Percentiles rank a stretch among this genome's conserved stretches.
These are phyloP conservation scores for Theobroma cacao DNA, from an alignment of 345 rosid genomes.

Conservation along the genomic window DNA sequence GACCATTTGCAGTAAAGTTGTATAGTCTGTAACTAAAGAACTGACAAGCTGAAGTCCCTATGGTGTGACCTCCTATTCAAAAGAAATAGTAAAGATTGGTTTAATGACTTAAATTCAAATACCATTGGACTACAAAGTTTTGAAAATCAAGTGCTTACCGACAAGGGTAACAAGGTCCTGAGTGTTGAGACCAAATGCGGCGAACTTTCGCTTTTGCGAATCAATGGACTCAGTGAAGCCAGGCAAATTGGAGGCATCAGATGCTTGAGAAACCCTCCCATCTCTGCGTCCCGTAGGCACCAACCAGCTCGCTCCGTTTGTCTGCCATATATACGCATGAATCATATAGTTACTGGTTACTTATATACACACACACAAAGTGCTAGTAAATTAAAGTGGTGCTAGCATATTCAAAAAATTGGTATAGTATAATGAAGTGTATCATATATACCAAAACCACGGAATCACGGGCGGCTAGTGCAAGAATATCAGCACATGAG, in stretches of 20 bases:
- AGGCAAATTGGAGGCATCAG: slow-evolving; percentile 22
- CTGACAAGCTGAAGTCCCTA: slow-evolving; percentile 50
- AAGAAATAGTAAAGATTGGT: not conserved
- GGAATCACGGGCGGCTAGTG: slow-evolving; percentile 52
- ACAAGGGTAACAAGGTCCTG: slow-evolving; percentile 35
- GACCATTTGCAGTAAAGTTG: slow-evolving; percentile 24
- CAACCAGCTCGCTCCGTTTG: slow-evolving; percentile 26
- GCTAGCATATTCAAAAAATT: no score
- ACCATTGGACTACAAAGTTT: not conserved
- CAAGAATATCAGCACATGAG: slow-evolving; percentile 59
- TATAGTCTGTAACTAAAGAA: slow-evolving; percentile 36
- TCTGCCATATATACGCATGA: slow-evolving; percentile 15
- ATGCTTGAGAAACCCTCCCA: slow-evolving; percentile 24
- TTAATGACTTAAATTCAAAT: no score
- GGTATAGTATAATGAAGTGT: not conserved
- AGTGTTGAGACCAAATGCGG: slow-evolving; percentile 17
- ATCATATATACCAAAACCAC: slow-evolving; percentile 37
- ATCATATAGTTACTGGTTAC: not conserved
- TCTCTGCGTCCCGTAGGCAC: slow-evolving; percentile 36
- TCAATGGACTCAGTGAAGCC: slow-evolving; percentile 18
- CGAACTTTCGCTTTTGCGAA: slow-evolving; percentile 23
- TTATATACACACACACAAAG: not conserved
- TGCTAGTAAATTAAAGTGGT: not conserved
- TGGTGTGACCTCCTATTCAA: slow-evolving; percentile 50
- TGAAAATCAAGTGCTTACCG: slow-evolving; percentile 17